Percentiles rank a stretch among this genome's conserved stretches.
These are phyloP conservation scores for Cladosporium sp. DNA, from an alignment of 2,329 filamentous ascomycete species.

Conservation along the genomic window DNA sequence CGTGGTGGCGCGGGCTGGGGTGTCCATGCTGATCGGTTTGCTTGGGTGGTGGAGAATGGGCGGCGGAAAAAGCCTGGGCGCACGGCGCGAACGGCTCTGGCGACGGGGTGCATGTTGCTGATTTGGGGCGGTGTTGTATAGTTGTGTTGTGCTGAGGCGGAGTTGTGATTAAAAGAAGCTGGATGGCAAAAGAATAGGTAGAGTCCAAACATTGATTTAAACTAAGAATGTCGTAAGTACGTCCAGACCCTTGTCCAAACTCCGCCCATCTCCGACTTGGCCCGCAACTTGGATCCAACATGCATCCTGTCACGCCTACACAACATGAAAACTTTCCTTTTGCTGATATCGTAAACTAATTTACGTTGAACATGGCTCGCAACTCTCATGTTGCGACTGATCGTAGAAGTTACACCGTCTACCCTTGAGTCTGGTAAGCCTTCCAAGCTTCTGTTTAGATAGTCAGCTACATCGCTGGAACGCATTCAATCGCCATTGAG, in stretches of 20 bases:
- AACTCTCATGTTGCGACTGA: background rate
- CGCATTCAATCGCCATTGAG: background rate
- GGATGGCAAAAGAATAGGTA: background rate
- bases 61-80: slow-evolving; percentile 31
- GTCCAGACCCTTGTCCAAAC: background rate
- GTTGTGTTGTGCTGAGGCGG: background rate
- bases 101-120: slow-evolving; percentile 26
- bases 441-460: too few relatives aligned
- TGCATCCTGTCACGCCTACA: background rate
- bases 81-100: slow-evolving; percentile 25
- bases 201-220: background rate
- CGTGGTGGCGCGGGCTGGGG: slow-evolving; percentile 73
- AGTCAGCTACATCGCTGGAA: background rate
- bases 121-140: background rate
- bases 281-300: background rate
- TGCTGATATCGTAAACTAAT: background rate
- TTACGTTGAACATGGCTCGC: too few relatives aligned
- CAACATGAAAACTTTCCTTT: background rate
- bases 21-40: slow-evolving; percentile 28
- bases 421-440: background rate
- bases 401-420: background rate
- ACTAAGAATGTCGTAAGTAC: background rate
- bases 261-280: background rate
- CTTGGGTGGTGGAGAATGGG: slow-evolving; percentile 37
- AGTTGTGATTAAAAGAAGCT: background rate